These are phyloP conservation scores for Aspergillus bertholletiae DNA, from an alignment of 495 filamentous ascomycete species.

Conservation along the genomic window DNA sequence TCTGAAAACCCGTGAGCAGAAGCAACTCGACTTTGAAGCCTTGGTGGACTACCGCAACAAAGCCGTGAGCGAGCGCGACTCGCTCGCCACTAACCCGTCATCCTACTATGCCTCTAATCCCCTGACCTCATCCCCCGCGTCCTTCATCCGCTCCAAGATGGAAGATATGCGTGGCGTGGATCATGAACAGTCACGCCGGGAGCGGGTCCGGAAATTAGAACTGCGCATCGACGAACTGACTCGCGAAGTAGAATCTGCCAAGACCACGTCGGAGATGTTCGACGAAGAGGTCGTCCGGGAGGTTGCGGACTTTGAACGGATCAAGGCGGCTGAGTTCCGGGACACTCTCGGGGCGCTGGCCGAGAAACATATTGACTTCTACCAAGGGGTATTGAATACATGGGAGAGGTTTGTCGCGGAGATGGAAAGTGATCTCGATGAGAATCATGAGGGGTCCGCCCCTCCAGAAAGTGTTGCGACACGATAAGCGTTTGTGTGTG, in stretches of 20 bases:
- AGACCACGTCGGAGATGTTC: conserved; percentile 78
- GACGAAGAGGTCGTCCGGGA: conserved; percentile 93
- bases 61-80: conserved; percentile 82
- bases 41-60: conserved; percentile 94
- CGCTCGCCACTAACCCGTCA: conserved; percentile 61
- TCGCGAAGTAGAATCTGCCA: conserved; percentile 80
- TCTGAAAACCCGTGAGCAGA: conserved; percentile 91
- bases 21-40: conserved; percentile 96
- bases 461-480: not conserved
- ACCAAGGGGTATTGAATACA: conserved; percentile 69
- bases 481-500: conserved; percentile 5
- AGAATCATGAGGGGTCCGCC: conserved; percentile 21
- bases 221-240: conserved; percentile 87
- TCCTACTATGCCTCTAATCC: conserved; percentile 57
- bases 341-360: conserved; percentile 79
- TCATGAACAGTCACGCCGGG: conserved; percentile 84
- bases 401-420: conserved; percentile 90
- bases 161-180: conserved; percentile 97
- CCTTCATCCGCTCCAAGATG: conserved; percentile 92
- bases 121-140: conserved; percentile 63
- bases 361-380: conserved; percentile 84
- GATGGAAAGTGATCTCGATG: conserved; percentile 67
- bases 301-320: conserved; percentile 89
- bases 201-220: conserved; percentile 84
- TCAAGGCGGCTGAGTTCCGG: conserved; percentile 91